A percentile compares a stretch with the other conserved stretches of the same genome.
Conservation (phyloP, 306 rosid species). For the Hylodesmum podocarpum region DNA sequence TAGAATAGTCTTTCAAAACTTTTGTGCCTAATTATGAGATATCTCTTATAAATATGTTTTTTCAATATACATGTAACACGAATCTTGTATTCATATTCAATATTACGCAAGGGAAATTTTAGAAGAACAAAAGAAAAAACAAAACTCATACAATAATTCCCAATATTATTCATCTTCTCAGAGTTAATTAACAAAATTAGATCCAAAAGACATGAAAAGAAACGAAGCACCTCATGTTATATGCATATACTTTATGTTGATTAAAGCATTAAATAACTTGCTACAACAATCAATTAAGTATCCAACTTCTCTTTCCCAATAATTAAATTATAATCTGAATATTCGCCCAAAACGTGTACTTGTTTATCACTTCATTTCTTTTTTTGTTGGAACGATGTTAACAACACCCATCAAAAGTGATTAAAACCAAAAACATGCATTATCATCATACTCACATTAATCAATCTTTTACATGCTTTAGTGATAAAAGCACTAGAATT, state of each 20-base stretch:
- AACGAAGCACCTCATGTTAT: neutral
- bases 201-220: neutral
- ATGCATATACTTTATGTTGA: neutral
- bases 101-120: neutral
- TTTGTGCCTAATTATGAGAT: too few species aligned
- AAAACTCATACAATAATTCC: neutral
- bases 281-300: neutral
- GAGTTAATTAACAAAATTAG: neutral
- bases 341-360: neutral
- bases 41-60: too few species aligned
- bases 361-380: neutral
- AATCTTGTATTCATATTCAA: too few species aligned
- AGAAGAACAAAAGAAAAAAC: neutral
- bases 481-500: constrained; percentile 26
- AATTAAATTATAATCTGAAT: neutral
- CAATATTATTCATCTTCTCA: neutral
- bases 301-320: neutral
- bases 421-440: constrained; percentile 3
- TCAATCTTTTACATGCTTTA: constrained; percentile 24
- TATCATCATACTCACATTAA: neutral
- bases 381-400: neutral
- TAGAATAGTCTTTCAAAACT: neutral
- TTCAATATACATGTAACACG: neutral
- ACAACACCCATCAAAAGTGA: constrained; percentile 8
- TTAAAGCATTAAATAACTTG: neutral